Evolutionary conservation across 23 red algal species (phyloP), one percentile per base, ranked within the genome.

Genomic region (Chondrus crispus): DNA sequence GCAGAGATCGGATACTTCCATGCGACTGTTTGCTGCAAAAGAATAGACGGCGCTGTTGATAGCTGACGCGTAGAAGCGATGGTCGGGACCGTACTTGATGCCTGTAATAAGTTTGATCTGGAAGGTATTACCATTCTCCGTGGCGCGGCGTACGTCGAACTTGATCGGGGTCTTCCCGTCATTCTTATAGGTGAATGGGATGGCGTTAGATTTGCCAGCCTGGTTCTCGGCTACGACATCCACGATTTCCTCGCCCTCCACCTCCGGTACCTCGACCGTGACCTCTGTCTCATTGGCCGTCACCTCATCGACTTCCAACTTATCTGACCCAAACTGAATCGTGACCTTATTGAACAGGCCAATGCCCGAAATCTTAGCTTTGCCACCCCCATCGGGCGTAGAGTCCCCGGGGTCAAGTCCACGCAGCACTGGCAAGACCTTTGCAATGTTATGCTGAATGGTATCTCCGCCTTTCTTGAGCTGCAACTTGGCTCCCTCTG

Each of bases 71-170:
- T 92, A 92, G 49, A 74, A 92, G 14, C 77, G 46, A 46, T 92
- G 89, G 53, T 92, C 89, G 2, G 89, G 89, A 69, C 89, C 89
- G 37, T 92, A 92, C 33, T 72, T 73, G 76, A 92, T 92, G 29
- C 89, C 89, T 22, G 89, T 92, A 43, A 92, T 73, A 37, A 92
- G 60, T 12, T 46, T 70, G 28, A 84, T 7, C 30, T 69, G 46
- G 2, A 69, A n/a, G 11, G 48, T 13, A 12, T 82, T 74, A 24
- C 12, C 18, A 41, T 48, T 68, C 12, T 80, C 74, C n/a, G 46
- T 74, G 46, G 84, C 33, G 47, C 62, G 66, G 20, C 57, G 74
- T 45, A 83, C 77, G 12, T 46, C 38, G 20, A 87, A 94, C 28
- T 66, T 78, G 33, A 94, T 81, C 42, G 92, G 92, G 3, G 92